Conservation (phyloP, 1,139 yeast genomes). For the Pichia kudriavzevii region DNA sequence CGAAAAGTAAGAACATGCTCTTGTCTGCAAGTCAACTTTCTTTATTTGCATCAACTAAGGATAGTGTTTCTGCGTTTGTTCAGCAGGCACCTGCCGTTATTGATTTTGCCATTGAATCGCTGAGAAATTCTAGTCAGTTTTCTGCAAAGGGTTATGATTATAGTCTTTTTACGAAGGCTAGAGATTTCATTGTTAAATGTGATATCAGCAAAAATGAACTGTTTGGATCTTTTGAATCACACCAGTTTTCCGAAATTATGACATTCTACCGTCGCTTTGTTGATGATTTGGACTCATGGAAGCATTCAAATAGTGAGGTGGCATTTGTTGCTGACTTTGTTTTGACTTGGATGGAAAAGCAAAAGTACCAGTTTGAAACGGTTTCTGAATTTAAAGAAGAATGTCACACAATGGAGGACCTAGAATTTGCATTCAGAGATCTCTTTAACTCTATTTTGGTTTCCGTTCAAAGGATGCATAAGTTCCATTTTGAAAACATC, state of each 20-base stretch:
- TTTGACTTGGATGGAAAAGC: slow-evolving; percentile 32
- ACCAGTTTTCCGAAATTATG: slow-evolving; percentile 7
- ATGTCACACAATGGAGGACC: slow-evolving; percentile 29
- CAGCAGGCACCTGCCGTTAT: slow-evolving; percentile 44
- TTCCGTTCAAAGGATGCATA: slow-evolving; percentile 51
- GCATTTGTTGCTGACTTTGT: slow-evolving; percentile 44
- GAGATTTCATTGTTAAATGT: slow-evolving; percentile 3
- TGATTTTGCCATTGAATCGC: slow-evolving; percentile 38
- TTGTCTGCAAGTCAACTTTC: slow-evolving; percentile 1
- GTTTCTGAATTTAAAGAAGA: slow-evolving; percentile 24
- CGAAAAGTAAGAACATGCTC: slow-evolving; percentile 1
- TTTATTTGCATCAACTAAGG: neutral
- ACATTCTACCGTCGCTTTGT: slow-evolving; percentile 20
- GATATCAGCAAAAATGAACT: slow-evolving; percentile 3
- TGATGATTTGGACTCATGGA: slow-evolving; percentile 28
- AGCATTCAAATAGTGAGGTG: slow-evolving; percentile 23
- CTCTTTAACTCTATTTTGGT: slow-evolving; percentile 58
- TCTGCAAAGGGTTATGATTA: slow-evolving; percentile 5
- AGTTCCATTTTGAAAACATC: slow-evolving; percentile 30
- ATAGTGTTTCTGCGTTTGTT: slow-evolving; percentile 4
- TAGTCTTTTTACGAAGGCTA: slow-evolving; percentile 15
- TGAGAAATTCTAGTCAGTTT: slow-evolving; percentile 24
- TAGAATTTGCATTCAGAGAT: slow-evolving; percentile 44
- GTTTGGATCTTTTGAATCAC: slow-evolving; percentile 12
- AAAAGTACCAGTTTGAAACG: slow-evolving; percentile 22